Base-by-base conservation (phyloP, 1,284 basidiomycete genomes). In the Marasmius tenuissimus region DNA sequence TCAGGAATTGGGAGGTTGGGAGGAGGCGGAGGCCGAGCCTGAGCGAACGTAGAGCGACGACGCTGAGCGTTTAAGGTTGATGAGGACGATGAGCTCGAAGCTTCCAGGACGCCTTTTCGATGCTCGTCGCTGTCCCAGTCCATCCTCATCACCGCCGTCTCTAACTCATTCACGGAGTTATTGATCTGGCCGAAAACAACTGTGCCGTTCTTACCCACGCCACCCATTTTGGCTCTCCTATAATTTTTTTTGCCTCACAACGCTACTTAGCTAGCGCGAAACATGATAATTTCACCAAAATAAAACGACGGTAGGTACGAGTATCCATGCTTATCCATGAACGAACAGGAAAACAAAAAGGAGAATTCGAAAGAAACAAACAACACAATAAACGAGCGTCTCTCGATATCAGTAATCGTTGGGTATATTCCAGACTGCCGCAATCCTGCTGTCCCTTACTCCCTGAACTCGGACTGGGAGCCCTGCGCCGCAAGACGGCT, bases 401-500 rank as follows among this genome's bases (percentile, higher is more conserved):
- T 63, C 53, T 58, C 48, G 51, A 35, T 58, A 51, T 53, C 38
- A 33, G 52, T 49, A 47, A 56, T 40, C 58, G 58, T 51, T 48
- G 59, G 59, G 63, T 62, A 64, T 60, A 64, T 58, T 59, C 42
- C 51, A 18, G 18, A 27, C 6, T 38, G 37, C 42, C 54, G 57
- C 45, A 37, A 55, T 54, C 59, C 11, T 18, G 27, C 27, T 27
- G 45, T 39, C 47, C 55, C 66, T 71, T 72, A 86, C 64, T 87
- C 85, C 66, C 82, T 78, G 77, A 86, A 86, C 65, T 87, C 85
- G n/a, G 76, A 73, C 68, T 85, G 84, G 38, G 86, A 87, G 62
- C 91, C 90, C 78, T 94, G 92, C 38, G 92, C 92, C 68, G 93
- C 93, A 68, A 96, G 84, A 63, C 94, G 90, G 69, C 89, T 93